Evolutionary conservation across 805 yeast genomes (phyloP).

Genomic region (Lipomyces chichibuensis): DNA sequence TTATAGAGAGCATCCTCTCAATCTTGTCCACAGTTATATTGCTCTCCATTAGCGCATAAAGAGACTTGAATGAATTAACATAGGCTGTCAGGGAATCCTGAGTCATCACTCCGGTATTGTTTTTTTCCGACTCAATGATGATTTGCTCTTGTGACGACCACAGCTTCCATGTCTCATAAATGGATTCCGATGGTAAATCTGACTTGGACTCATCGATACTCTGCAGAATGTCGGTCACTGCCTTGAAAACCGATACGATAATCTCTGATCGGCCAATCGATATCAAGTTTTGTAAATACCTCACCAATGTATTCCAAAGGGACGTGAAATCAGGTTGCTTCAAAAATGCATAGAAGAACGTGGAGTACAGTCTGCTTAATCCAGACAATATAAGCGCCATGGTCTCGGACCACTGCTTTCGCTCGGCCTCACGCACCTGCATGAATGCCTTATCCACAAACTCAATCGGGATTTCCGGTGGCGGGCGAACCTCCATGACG

Average conservation of each 20-base stretch:
- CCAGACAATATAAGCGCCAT: slow-evolving; percentile 66
- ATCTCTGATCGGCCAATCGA: slow-evolving; percentile 54
- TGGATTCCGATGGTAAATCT: slow-evolving; percentile 24
- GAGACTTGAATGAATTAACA: slow-evolving; percentile 60
- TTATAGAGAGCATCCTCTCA: slow-evolving; percentile 57
- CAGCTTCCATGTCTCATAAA: slow-evolving; percentile 40
- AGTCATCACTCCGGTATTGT: slow-evolving; percentile 46
- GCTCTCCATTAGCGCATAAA: slow-evolving; percentile 49
- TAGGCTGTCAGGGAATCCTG: slow-evolving; percentile 57
- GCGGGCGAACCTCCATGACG: slow-evolving; percentile 40
- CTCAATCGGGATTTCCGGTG: slow-evolving; percentile 22
- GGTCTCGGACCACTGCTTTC: slow-evolving; percentile 61
- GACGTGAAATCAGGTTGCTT: slow-evolving; percentile 37
- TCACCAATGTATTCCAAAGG: slow-evolving; percentile 63
- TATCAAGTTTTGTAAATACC: slow-evolving; percentile 52
- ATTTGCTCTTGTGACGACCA: slow-evolving; percentile 48
- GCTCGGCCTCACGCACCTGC: slow-evolving; percentile 40
- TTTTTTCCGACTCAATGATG: slow-evolving; percentile 41
- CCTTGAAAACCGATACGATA: slow-evolving; percentile 58
- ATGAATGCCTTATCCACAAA: slow-evolving; percentile 31
- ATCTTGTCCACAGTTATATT: slow-evolving; percentile 44
- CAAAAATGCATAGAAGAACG: slow-evolving; percentile 51
- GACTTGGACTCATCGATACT: slow-evolving; percentile 32
- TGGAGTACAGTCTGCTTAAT: slow-evolving; percentile 60
- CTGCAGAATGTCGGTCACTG: slow-evolving; percentile 54